Evolutionary conservation across 2,329 filamentous ascomycete species (phyloP), one percentile per base, ranked within the genome.

Genomic region (Penicillium sp.): DNA sequence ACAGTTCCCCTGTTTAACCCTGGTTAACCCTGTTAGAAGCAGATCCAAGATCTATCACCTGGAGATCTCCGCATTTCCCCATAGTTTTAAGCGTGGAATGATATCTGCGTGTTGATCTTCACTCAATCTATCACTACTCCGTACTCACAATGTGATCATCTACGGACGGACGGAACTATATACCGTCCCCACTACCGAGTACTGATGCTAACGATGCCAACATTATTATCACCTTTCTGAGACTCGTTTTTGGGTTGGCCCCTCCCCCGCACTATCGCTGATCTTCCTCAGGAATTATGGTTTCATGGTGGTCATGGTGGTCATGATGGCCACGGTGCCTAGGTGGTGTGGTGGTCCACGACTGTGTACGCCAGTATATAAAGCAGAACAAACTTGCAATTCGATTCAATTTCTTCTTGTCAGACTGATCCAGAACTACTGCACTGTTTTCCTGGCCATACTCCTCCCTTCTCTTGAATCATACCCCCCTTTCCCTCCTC

Each of bases 1-100:
- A 33, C 31, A 33, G 31, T 13, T 12, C 31, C 31, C 29, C 4
- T 31, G 4, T 2, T 31, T 31, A 31, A 31, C 29, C 29, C 31
- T 33, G 31, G 12, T 15, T 33, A 15, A 33, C 12, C 31, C 31
- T 33, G 12, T 33, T 13, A 33, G 12, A 33, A 33, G 31, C 12
- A 6, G 31, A 33, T 33, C 31, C 31, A 13, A 33, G 31, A 33
- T 33, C 54, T n/a, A 31, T 9, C 1, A 9, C 8, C 7, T 23
- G 19, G 35, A 13, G 36, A 41, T 42, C 54, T 57, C 54, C 49
- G 21, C 49, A 53, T 42, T 53, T 41, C 49, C 49, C 42, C 49
- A 39, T 45, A 36, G 12, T 31, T 47, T 41, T 9, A 27, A 23
- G 41, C 21, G 5, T 25, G 10, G 17, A 25, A n/a, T 31, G 23